Evolutionary conservation across 2,329 filamentous ascomycete species (phyloP).

Genomic region (Claviceps purpurea): DNA sequence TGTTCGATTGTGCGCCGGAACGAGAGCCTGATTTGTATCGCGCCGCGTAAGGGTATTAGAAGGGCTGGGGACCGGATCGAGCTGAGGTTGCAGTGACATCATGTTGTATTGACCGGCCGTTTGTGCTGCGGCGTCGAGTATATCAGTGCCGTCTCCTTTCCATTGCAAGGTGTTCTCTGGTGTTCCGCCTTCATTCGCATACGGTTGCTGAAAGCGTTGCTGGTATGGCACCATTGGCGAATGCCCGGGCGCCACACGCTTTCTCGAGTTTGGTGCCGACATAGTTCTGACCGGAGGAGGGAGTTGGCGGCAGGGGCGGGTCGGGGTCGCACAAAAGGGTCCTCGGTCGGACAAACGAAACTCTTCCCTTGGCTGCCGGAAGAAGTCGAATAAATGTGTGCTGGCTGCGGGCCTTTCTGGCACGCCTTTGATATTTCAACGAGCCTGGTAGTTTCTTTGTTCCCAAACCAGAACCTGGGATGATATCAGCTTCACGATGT

Average conservation of each 20-base stretch:
- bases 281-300: conserved; percentile 16
- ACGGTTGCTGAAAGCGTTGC: conserved; percentile 35
- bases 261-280: conserved; percentile 44
- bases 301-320: background rate
- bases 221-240: conserved; percentile 46
- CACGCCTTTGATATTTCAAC: background rate
- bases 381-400: background rate
- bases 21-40: conserved; percentile 36
- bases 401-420: background rate
- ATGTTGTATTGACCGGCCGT: conserved; percentile 25
- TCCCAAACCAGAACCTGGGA: background rate
- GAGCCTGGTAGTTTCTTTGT: background rate
- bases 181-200: conserved; percentile 31
- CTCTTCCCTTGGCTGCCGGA: background rate
- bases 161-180: conserved; percentile 34
- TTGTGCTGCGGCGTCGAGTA: conserved; percentile 22
- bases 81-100: conserved; percentile 22
- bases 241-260: conserved; percentile 61
- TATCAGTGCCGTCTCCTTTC: conserved; percentile 27
- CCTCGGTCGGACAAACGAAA: background rate
- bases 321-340: background rate
- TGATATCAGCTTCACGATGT: background rate
- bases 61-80: conserved; percentile 20
- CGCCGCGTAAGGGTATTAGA: conserved; percentile 40
- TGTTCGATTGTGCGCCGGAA: conserved; percentile 26